These are phyloP conservation scores for Ceratocystis destructans DNA, from an alignment of 2,329 filamentous ascomycete species.

Conservation along the genomic window DNA sequence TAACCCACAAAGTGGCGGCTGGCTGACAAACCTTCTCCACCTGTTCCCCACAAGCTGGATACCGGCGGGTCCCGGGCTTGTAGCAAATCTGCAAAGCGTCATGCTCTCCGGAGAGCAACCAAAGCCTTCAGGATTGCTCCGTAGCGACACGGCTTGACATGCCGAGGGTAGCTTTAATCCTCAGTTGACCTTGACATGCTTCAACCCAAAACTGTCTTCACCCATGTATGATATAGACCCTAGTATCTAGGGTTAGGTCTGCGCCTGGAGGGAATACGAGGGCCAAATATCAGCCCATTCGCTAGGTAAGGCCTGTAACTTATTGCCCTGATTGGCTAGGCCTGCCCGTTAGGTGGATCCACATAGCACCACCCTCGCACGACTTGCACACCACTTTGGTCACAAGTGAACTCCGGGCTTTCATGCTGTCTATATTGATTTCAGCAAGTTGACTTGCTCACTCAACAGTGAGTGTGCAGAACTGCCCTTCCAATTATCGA, in stretches of 20 bases:
- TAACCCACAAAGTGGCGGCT: too few relatives aligned
- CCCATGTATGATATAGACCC: not conserved
- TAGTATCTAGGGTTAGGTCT: not conserved
- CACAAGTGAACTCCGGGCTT: not conserved
- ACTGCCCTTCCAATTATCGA: not conserved
- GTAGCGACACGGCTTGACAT: too few relatives aligned
- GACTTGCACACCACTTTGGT: slow-evolving; percentile 13
- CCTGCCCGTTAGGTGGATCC: not conserved
- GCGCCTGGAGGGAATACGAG: not conserved
- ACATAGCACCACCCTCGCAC: slow-evolving; percentile 14
- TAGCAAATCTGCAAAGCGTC: too few relatives aligned
- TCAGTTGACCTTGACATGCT: not conserved
- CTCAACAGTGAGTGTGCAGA: not conserved
- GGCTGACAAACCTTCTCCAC: too few relatives aligned
- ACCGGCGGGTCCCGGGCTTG: too few relatives aligned
- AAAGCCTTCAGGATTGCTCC: too few relatives aligned
- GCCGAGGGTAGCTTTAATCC: not conserved
- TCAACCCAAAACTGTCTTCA: not conserved
- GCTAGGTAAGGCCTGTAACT: not conserved
- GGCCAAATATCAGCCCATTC: slow-evolving; percentile 9
- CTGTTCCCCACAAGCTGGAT: too few relatives aligned
- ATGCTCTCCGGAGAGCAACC: too few relatives aligned
- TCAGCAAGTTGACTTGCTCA: not conserved
- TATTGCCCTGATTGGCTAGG: not conserved
- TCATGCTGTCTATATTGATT: not conserved